A percentile compares a stretch with the other conserved stretches of the same genome.
Evolutionary conservation across 768 basidiomycete genomes (phyloP).

Genomic region (Mycena epipterygia): DNA sequence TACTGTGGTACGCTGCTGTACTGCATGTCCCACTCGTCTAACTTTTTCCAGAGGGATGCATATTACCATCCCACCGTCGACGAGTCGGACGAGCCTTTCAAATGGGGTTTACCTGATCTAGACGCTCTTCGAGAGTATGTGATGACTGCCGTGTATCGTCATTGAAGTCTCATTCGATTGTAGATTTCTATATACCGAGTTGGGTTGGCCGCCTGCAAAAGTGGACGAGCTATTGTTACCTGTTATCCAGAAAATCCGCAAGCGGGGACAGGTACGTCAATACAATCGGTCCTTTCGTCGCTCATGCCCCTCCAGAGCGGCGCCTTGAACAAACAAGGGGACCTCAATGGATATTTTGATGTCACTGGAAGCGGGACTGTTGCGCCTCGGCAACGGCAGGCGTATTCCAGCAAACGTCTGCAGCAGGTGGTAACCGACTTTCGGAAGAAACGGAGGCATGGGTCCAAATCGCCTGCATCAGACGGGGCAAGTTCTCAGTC

Average conservation of each 20-base stretch:
- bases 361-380: constrained; percentile 75
- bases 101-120: constrained; percentile 97
- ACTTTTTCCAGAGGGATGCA: constrained; percentile 77
- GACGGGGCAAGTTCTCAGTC: constrained; percentile 41
- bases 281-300: not conserved
- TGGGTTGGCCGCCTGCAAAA: constrained; percentile 86
- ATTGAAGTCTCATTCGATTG: constrained; percentile 24
- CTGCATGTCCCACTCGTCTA: not conserved
- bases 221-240: constrained; percentile 93
- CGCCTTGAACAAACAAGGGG: constrained; percentile 82
- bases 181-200: constrained; percentile 82
- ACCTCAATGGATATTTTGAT: constrained; percentile 82
- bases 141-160: not conserved
- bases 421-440: constrained; percentile 90
- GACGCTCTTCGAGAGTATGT: constrained; percentile 88
- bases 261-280: constrained; percentile 74
- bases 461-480: constrained; percentile 38
- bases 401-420: constrained; percentile 88
- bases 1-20: constrained; percentile 74
- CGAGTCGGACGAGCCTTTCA: constrained; percentile 92
- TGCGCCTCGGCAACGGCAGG: constrained; percentile 85
- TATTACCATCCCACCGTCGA: constrained; percentile 95
- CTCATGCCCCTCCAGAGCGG: constrained; percentile 58
- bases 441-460: constrained; percentile 66
- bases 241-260: constrained; percentile 90